phyloP scores from a whole-genome alignment of 2,329 filamentous ascomycete species.

The Calonectria pteridis region DNA sequence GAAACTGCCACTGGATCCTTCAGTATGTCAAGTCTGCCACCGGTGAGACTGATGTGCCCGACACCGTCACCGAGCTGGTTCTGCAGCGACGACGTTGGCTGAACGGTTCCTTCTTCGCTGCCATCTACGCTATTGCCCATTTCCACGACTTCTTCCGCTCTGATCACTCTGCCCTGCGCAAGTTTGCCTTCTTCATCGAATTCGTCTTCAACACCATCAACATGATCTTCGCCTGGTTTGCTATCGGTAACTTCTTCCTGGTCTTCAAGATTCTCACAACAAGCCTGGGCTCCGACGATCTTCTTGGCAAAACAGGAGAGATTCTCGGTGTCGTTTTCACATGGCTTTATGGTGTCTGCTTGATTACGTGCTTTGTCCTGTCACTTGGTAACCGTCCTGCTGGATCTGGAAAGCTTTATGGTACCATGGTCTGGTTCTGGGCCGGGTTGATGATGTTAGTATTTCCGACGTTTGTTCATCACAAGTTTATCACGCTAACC shows the following conservation, averaged over 20 bases:
- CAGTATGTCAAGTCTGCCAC: slow-evolving; percentile 98
- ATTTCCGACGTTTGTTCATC: not conserved
- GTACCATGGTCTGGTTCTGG: slow-evolving; percentile 99
- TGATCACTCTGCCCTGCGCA: slow-evolving; percentile 87
- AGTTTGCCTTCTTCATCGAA: slow-evolving; percentile 91
- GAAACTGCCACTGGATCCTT: slow-evolving; percentile 96
- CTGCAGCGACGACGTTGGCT: slow-evolving; percentile 96
- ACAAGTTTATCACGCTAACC: slow-evolving; percentile 37
- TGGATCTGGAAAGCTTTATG: slow-evolving; percentile 93
- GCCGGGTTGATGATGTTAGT: slow-evolving; percentile 90
- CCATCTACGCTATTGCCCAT: slow-evolving; percentile 93
- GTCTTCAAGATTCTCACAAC: slow-evolving; percentile 97
- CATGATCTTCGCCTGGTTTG: slow-evolving; percentile 99
- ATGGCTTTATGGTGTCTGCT: slow-evolving; percentile 92
- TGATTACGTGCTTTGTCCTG: slow-evolving; percentile 95
- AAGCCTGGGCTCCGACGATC: slow-evolving; percentile 76
- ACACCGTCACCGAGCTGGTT: slow-evolving; percentile 93
- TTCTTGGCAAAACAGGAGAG: slow-evolving; percentile 82
- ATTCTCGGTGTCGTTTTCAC: slow-evolving; percentile 92
- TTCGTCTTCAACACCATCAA: slow-evolving; percentile 95
- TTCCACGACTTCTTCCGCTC: slow-evolving; percentile 97
- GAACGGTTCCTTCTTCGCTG: slow-evolving; percentile 98
- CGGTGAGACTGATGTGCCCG: slow-evolving; percentile 97
- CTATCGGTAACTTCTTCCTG: slow-evolving; percentile 98
- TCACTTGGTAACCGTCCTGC: slow-evolving; percentile 95